Evolutionary conservation across 169 alveolate species (phyloP).

Genomic region (Cryptosporidium parvum): DNA sequence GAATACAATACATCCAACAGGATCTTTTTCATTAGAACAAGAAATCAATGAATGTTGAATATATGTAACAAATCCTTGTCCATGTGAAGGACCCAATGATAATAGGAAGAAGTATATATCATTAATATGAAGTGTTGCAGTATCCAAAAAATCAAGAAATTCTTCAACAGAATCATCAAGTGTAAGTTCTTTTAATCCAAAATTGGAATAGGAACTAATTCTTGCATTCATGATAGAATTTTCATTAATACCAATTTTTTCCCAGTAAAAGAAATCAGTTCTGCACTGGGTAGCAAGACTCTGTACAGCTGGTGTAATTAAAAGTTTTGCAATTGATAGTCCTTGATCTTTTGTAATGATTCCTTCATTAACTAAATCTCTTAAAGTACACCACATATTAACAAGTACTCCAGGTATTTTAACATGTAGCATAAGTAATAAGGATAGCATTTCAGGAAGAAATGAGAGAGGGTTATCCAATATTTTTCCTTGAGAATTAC

Average conservation of each 20-base stretch:
- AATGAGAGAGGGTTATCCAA: conserved; percentile 46
- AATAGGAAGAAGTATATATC: conserved; percentile 62
- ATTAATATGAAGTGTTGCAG: conserved; percentile 54
- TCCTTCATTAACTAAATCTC: conserved; percentile 72
- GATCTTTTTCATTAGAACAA: conserved; percentile 62
- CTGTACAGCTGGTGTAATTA: conserved; percentile 70
- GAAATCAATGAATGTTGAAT: conserved; percentile 50
- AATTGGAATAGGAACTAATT: conserved; percentile 16
- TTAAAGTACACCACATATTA: conserved; percentile 66
- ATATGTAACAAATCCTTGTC: conserved; percentile 39
- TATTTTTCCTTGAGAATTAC: conserved; percentile 6
- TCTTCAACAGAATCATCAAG: conserved; percentile 53
- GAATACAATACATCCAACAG: conserved; percentile 62
- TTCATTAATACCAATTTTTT: conserved; percentile 41
- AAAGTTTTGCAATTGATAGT: conserved; percentile 31
- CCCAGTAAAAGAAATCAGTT: conserved; percentile 63
- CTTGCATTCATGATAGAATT: conserved; percentile 52
- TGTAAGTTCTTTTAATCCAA: conserved; percentile 50
- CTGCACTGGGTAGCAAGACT: conserved; percentile 59
- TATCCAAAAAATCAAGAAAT: conserved; percentile 56
- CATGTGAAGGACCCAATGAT: conserved; percentile 48
- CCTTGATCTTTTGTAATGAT: conserved; percentile 46
- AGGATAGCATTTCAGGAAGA: conserved; percentile 51
- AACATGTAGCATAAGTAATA: conserved; percentile 32
- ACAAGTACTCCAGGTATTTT: conserved; percentile 65